Evolutionary conservation across 2,329 filamentous ascomycete genomes (phyloP), one percentile per base, ranked within the genome.

Genomic region (Microascus cirrosus): DNA sequence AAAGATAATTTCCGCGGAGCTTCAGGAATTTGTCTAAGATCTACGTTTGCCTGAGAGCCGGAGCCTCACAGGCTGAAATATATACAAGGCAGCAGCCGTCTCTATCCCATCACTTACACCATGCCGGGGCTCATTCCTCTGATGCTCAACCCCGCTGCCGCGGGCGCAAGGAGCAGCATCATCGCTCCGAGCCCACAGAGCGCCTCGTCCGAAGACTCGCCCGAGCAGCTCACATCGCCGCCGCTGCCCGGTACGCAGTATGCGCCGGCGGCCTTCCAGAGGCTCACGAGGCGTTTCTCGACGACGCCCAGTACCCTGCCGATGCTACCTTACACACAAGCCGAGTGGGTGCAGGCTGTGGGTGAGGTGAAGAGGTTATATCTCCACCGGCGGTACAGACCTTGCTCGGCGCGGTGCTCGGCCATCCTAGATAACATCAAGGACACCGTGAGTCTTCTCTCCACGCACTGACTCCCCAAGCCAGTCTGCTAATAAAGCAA

Each of bases 321-420:
- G 36, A 65, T 67, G 10, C 65, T 78, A 12, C 77, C 77, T 2
- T 73, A 71, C 59, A 79, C 74, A 0, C 60, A 71, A 1, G 64
- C 68, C 3, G 79, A 83, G 53, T 84, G 81, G 81, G 75, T 70
- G 61, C 72, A 69, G 56, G 69, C 75, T 6, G 72, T 84, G 57
- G 66, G 70, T 24, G 78, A 82, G 42, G 73, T 83, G 61, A 84
- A 83, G 72, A 69, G 71, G 54, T 76, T 79, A 59, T 81, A 81
- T 61, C 62, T 77, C 22, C 73, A 73, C 63, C 73, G 73, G 58
- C 73, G 75, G 59, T 82, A 80, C 63, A 75, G 78, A 11, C 74
- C 76, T 8, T 84, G 81, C 67, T 77, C 76, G 45, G 69, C 74
- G 32, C 71, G 75, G 52, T 84, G 81, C 65, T 72, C 70, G 54